Percentiles rank a stretch among this genome's conserved stretches.
Conservation (phyloP, 2,329 filamentous ascomycete species). For the Cylindrodendrum hubeiense region DNA sequence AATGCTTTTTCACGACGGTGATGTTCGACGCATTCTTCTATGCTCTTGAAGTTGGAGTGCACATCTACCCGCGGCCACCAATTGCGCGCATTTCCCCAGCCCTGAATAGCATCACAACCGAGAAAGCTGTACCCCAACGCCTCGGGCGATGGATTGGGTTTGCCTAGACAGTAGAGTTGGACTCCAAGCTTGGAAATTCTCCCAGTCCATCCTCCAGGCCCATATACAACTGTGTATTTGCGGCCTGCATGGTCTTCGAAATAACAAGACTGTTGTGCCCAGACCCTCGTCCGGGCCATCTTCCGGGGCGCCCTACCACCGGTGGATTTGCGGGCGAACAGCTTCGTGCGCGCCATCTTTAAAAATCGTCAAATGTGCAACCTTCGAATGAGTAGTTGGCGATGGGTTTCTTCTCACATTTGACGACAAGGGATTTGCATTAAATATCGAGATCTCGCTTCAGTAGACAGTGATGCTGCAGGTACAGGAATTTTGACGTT, state of each 20-base stretch:
- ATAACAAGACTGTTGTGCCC: neutral
- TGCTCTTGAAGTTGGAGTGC: constrained; percentile 13
- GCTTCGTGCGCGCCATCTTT: neutral
- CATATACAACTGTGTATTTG: constrained; percentile 13
- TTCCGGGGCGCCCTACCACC: neutral
- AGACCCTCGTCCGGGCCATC: no score
- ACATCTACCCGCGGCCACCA: constrained; percentile 28
- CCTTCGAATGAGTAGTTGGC: neutral
- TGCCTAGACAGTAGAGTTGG: constrained; percentile 30
- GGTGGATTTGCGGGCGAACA: neutral
- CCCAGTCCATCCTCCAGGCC: neutral
- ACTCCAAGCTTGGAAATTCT: constrained; percentile 28
- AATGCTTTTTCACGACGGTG: constrained; percentile 28
- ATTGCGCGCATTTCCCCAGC: neutral
- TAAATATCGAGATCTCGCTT: no score
- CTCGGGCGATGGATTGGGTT: neutral
- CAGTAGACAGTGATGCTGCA: no score
- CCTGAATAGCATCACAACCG: neutral
- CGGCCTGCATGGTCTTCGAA: constrained; percentile 51
- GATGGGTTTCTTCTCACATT: neutral
- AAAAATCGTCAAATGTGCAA: neutral
- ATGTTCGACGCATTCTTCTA: constrained; percentile 31
- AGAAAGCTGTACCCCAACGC: constrained; percentile 12
- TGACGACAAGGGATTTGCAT: no score
- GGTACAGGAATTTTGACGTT: neutral